phyloP scores from a whole-genome alignment of 257 asterid species.

The Salvia hispanica region DNA sequence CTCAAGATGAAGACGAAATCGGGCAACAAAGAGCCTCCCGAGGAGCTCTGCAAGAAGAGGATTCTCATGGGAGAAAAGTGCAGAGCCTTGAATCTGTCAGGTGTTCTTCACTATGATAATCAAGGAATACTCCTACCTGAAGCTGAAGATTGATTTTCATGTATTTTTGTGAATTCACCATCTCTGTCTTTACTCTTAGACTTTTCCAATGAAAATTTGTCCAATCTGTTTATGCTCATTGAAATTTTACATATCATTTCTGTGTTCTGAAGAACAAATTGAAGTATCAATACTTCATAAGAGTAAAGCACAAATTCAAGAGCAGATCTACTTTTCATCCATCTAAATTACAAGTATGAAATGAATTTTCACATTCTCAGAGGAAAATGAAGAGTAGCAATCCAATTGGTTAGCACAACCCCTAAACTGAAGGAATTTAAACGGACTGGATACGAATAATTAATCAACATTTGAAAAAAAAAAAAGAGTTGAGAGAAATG shows the following conservation, averaged over 20 bases:
- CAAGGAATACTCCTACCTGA: constrained; percentile 59
- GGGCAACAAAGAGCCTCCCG: neutral
- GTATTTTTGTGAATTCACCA: neutral
- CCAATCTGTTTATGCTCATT: too few species aligned
- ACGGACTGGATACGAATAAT: neutral
- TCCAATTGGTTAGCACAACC: too few species aligned
- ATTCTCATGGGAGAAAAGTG: constrained; percentile 75
- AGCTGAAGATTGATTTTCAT: constrained; percentile 17
- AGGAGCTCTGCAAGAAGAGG: constrained; percentile 71
- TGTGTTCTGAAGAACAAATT: too few species aligned
- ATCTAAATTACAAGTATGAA: constrained; percentile 11
- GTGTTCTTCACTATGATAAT: constrained; percentile 58
- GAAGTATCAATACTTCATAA: neutral
- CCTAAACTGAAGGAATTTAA: too few species aligned
- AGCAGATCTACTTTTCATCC: neutral
- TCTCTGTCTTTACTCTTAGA: neutral
- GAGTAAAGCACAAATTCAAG: too few species aligned
- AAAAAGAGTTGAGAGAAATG: neutral
- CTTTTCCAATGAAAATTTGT: too few species aligned
- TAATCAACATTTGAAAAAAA: neutral
- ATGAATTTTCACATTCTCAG: constrained; percentile 44
- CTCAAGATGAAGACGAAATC: neutral
- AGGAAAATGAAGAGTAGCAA: constrained; percentile 21
- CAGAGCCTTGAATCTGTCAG: constrained; percentile 53
- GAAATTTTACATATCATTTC: too few species aligned